Percentiles rank a stretch among this genome's conserved stretches.
Evolutionary conservation across 2,329 filamentous ascomycete species (phyloP).

Genomic region (Tolypocladium cylindrosporum): DNA sequence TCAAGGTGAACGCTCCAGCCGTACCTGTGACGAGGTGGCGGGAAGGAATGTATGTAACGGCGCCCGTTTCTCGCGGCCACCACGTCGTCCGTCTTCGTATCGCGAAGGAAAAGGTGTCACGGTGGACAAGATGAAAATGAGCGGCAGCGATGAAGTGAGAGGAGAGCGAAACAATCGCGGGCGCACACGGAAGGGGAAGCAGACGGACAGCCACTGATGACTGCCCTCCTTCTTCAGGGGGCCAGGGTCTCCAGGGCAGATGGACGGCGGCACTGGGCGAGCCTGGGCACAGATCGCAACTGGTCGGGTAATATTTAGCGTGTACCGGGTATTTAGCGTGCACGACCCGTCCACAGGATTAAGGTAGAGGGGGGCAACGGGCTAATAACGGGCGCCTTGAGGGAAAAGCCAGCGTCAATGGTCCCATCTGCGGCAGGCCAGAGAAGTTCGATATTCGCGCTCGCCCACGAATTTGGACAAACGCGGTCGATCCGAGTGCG

Average conservation of each 20-base stretch:
- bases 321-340: neutral
- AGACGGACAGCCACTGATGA: neutral
- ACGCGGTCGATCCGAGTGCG: neutral
- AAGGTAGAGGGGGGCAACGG: neutral
- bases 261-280: neutral
- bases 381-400: neutral
- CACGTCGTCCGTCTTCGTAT: neutral
- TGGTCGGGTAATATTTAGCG: neutral
- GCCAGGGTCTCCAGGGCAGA: neutral
- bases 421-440: neutral
- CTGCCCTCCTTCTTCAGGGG: neutral
- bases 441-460: neutral
- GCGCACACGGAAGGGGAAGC: neutral
- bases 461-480: neutral
- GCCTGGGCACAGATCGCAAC: neutral
- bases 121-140: neutral
- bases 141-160: neutral
- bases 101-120: neutral
- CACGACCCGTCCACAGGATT: no score
- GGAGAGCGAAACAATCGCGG: neutral
- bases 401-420: neutral
- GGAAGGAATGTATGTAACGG: neutral
- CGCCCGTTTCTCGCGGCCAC: neutral
- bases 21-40: neutral
- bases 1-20: neutral